These are phyloP conservation scores for Russula olivacea DNA, from an alignment of 768 basidiomycete genomes.

Conservation along the genomic window DNA sequence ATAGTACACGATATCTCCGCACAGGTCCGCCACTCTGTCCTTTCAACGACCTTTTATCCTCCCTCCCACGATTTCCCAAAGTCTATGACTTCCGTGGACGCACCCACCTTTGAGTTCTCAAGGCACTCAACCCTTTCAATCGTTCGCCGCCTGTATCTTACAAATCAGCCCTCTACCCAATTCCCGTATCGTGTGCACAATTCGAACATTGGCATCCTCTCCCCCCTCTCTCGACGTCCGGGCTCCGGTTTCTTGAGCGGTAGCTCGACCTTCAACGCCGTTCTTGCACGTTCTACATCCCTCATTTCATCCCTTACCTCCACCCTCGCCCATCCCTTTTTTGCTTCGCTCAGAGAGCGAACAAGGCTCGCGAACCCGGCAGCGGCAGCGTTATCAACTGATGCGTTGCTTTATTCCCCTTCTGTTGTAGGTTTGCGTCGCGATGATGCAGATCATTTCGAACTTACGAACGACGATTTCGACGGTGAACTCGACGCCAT, in stretches of 20 bases:
- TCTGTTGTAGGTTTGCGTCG: conserved; percentile 23
- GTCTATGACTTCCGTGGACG: background rate
- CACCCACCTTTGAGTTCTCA: conserved; percentile 21
- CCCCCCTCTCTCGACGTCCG: conserved; percentile 14
- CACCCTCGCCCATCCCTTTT: conserved; percentile 12
- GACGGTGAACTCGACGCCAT: conserved; percentile 23
- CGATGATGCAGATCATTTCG: conserved; percentile 22
- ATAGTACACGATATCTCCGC: conserved; percentile 23
- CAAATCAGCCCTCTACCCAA: background rate
- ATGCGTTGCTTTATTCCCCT: conserved; percentile 23
- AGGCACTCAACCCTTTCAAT: conserved; percentile 15
- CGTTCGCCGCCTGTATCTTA: conserved; percentile 18
- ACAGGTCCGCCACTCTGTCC: conserved; percentile 16
- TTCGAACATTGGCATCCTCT: conserved; percentile 19
- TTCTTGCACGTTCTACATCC: conserved; percentile 21
- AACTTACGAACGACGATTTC: conserved; percentile 19
- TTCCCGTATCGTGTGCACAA: conserved; percentile 2
- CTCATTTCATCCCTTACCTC: conserved; percentile 20
- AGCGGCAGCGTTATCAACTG: background rate
- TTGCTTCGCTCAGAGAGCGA: conserved; percentile 3
- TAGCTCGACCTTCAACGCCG: conserved; percentile 12
- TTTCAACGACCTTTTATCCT: conserved; percentile 14
- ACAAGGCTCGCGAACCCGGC: background rate
- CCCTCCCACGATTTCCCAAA: conserved; percentile 4
- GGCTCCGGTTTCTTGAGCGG: conserved; percentile 19